phyloP scores from a whole-genome alignment of 441 rosid species.

The Aleurites moluccanus region DNA sequence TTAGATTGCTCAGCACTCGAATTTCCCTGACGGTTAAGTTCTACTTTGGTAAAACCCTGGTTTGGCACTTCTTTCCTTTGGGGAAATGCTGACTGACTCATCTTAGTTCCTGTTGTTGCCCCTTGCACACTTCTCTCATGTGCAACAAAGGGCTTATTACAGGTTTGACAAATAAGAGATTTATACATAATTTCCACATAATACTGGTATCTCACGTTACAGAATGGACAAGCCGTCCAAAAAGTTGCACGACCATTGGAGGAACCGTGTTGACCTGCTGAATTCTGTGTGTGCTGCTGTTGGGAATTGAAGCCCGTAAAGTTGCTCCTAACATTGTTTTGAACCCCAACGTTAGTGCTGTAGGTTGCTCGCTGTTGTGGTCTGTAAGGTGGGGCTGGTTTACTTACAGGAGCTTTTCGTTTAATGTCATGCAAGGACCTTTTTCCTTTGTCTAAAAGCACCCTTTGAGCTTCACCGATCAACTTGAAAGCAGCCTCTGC shows the following conservation, averaged over 20 bases:
- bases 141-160: conserved; percentile 59
- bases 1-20: conserved; percentile 33
- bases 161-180: conserved; percentile 45
- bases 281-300: conserved; percentile 40
- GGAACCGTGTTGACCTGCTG: conserved; percentile 37
- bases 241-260: conserved; percentile 41
- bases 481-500: conserved; percentile 93
- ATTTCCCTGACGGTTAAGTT: conserved; percentile 34
- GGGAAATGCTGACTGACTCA: conserved; percentile 35
- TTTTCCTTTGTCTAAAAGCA: conserved; percentile 64
- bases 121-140: conserved; percentile 38
- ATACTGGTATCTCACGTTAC: conserved; percentile 49
- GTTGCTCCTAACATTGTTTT: conserved; percentile 27
- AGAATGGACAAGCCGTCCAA: conserved; percentile 75
- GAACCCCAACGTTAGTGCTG: conserved; percentile 27
- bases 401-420: conserved; percentile 35
- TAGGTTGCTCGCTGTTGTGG: conserved; percentile 36
- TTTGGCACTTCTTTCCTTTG: conserved; percentile 46
- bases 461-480: conserved; percentile 81
- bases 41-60: conserved; percentile 43
- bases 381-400: conserved; percentile 43
- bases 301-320: conserved; percentile 38
- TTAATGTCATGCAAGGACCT: conserved; percentile 63
- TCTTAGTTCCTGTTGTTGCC: conserved; percentile 35
- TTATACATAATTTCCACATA: conserved; percentile 39